phyloP scores from a whole-genome alignment of 495 filamentous ascomycete genomes.

The Trichoderma virens region DNA sequence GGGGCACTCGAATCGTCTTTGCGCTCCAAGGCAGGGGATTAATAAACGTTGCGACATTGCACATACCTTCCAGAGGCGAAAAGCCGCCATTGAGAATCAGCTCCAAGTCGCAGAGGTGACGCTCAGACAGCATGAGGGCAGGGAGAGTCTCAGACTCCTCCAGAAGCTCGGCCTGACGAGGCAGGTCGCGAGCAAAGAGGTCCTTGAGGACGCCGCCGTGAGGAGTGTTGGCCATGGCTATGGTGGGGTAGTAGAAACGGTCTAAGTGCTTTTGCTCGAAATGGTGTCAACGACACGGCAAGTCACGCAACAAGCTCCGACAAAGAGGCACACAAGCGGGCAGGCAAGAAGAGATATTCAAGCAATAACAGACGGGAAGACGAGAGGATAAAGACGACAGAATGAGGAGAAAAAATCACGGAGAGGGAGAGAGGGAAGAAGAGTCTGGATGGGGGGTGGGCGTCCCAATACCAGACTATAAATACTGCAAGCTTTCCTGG shows the following conservation, averaged over 20 bases:
- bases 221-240: slow-evolving; percentile 59
- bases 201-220: slow-evolving; percentile 98
- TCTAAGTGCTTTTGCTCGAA: neutral
- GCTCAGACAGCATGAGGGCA: slow-evolving; percentile 77
- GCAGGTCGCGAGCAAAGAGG: slow-evolving; percentile 81
- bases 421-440: neutral
- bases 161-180: slow-evolving; percentile 63
- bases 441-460: neutral
- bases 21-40: neutral
- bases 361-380: neutral
- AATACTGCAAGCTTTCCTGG: neutral
- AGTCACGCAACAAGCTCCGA: neutral
- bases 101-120: slow-evolving; percentile 95
- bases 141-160: slow-evolving; percentile 82
- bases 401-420: neutral
- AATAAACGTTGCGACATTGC: neutral
- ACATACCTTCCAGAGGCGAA: slow-evolving; percentile 89
- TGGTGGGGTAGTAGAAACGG: neutral
- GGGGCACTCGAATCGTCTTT: neutral
- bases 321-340: neutral
- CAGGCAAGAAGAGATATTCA: neutral
- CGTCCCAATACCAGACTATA: neutral
- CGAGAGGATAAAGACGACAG: neutral
- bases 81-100: slow-evolving; percentile 94
- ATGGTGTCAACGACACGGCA: slow-evolving; percentile 3